Conservation (phyloP, 306 rosid genomes). For the Luffa aegyptiaca region DNA sequence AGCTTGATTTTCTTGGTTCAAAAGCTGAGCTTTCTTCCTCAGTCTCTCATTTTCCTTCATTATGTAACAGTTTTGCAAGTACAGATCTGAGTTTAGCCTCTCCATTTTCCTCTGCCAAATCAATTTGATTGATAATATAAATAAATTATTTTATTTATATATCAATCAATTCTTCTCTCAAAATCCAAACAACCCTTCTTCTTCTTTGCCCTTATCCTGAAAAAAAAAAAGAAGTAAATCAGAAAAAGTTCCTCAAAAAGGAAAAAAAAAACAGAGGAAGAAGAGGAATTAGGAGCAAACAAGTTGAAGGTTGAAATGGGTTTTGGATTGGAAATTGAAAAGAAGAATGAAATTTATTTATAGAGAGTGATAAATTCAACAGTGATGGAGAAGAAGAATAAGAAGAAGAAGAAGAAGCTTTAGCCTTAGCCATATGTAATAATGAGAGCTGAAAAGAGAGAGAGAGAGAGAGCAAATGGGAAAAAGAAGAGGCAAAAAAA, state of each 20-base stretch:
- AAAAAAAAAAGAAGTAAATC: constrained; percentile 2
- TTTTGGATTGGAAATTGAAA: not conserved
- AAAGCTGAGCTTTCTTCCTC: constrained; percentile 92
- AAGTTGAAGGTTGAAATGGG: not conserved
- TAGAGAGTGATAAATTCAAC: not conserved
- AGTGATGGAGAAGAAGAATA: not conserved
- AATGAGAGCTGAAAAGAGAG: not conserved
- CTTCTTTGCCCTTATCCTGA: constrained; percentile 30
- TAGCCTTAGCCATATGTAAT: not conserved
- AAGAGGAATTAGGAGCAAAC: not conserved
- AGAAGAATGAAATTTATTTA: not conserved
- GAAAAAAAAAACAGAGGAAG: not conserved
- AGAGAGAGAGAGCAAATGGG: constrained; percentile 12
- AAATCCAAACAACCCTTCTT: not conserved
- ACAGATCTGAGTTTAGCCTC: constrained; percentile 86
- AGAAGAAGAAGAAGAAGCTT: not conserved
- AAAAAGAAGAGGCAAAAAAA: constrained; percentile 16
- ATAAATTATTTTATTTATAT: not conserved
- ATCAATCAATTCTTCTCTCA: not conserved
- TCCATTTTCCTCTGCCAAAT: constrained; percentile 42
- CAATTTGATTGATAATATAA: not conserved
- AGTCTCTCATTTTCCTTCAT: constrained; percentile 90
- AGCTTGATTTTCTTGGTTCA: constrained; percentile 89
- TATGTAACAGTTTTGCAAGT: constrained; percentile 89
- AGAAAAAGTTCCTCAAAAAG: not conserved